Evolutionary conservation across 2,329 filamentous ascomycete species (phyloP).

Genomic region (Cladophialophora chaetospira): DNA sequence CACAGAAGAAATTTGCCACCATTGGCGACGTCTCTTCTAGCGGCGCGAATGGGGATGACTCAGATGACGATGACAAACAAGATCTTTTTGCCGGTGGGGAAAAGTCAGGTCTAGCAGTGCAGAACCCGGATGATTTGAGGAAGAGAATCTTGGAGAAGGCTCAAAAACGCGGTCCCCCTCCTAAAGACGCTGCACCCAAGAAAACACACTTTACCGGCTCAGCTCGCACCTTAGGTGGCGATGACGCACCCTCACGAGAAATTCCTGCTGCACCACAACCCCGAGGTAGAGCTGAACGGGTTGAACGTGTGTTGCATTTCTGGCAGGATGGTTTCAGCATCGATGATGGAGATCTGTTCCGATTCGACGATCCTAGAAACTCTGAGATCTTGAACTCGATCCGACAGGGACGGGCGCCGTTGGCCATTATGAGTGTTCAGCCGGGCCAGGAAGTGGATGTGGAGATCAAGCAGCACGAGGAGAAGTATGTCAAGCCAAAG

Average conservation of each 20-base stretch:
- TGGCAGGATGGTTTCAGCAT: constrained; percentile 69
- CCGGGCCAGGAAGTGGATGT: constrained; percentile 66
- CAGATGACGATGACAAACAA: constrained; percentile 55
- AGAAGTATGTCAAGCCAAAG: constrained; percentile 64
- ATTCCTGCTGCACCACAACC: constrained; percentile 55
- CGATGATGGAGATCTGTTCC: constrained; percentile 65
- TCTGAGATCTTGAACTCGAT: constrained; percentile 64
- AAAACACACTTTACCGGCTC: constrained; percentile 58
- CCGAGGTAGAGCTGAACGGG: constrained; percentile 48
- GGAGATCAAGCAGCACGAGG: constrained; percentile 63
- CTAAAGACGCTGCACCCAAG: constrained; percentile 31
- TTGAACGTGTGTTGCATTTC: constrained; percentile 62
- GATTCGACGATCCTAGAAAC: constrained; percentile 65
- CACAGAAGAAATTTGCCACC: constrained; percentile 52
- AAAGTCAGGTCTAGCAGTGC: constrained; percentile 68
- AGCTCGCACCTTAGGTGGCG: constrained; percentile 66
- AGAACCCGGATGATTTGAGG: constrained; percentile 62
- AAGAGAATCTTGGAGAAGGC: constrained; percentile 54
- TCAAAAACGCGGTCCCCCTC: constrained; percentile 37
- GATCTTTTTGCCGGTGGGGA: constrained; percentile 68
- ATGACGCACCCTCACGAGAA: constrained; percentile 61
- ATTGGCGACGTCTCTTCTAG: constrained; percentile 46
- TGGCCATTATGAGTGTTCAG: constrained; percentile 64
- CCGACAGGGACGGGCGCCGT: constrained; percentile 63
- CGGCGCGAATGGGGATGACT: constrained; percentile 48